Evolutionary conservation across 1,284 basidiomycete genomes (phyloP).

Genomic region (Mycosarcoma maydis): DNA sequence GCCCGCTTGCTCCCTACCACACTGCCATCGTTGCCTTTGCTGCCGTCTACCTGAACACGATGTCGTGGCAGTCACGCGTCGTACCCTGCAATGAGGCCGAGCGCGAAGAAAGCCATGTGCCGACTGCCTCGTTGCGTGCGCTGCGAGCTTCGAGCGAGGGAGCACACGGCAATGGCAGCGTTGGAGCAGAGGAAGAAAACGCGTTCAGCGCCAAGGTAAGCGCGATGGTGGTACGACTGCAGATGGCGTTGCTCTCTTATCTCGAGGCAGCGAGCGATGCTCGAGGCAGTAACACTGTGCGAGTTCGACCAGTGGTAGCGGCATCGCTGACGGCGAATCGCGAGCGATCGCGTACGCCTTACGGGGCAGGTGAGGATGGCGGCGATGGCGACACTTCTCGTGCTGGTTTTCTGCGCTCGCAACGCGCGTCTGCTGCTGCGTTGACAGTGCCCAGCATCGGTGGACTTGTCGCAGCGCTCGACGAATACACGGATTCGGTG

Average conservation of each 20-base stretch:
- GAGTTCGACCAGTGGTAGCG: conserved; percentile 44
- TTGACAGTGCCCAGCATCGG: conserved; percentile 76
- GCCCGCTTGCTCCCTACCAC: conserved; percentile 72
- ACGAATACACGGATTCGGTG: conserved; percentile 73
- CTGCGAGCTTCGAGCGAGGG: conserved; percentile 36
- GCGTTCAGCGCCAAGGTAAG: conserved; percentile 50
- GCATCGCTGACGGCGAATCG: conserved; percentile 46
- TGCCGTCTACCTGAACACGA: conserved; percentile 77
- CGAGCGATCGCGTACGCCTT: conserved; percentile 39
- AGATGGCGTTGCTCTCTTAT: conserved; percentile 54
- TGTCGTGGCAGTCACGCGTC: conserved; percentile 74
- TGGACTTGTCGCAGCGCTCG: conserved; percentile 76
- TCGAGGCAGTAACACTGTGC: conserved; percentile 21
- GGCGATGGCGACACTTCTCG: conserved; percentile 25
- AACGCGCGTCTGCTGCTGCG: conserved; percentile 30
- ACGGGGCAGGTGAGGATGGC: conserved; percentile 14
- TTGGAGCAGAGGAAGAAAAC: conserved; percentile 34
- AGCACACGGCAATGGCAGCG: conserved; percentile 10
- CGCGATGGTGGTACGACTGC: conserved; percentile 43
- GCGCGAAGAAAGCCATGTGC: conserved; percentile 70
- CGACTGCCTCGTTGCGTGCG: conserved; percentile 35
- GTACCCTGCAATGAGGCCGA: conserved; percentile 79
- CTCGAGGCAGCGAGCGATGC: conserved; percentile 56
- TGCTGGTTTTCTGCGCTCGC: conserved; percentile 33
- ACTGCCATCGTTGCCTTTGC: conserved; percentile 80